phyloP scores from a whole-genome alignment of 148 eudicot genomes.

The Rhododendron ferrugineum region DNA sequence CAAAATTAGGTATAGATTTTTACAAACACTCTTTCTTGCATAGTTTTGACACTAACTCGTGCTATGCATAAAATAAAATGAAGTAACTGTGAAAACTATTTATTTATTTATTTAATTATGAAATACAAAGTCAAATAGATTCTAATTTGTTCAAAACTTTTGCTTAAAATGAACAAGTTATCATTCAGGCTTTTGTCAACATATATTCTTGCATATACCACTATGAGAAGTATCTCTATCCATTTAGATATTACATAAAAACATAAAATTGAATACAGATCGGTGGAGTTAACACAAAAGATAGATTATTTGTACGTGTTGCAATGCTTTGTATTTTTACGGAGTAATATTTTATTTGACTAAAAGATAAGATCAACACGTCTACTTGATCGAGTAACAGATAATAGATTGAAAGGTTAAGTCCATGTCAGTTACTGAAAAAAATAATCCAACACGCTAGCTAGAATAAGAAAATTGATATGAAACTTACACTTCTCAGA shows the following conservation, averaged over 20 bases:
- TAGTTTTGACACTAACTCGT: no score
- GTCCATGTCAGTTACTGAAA: background rate
- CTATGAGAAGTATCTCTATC: no score
- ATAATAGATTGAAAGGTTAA: background rate
- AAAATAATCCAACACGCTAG: background rate
- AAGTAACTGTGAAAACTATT: background rate
- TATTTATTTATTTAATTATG: background rate
- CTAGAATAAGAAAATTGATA: background rate
- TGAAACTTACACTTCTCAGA: background rate
- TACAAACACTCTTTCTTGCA: background rate
- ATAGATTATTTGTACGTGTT: background rate
- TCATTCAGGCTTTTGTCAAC: no score
- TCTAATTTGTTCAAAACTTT: background rate
- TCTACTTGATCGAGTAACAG: background rate
- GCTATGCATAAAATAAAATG: background rate
- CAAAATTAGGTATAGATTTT: no score
- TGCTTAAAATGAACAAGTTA: no score
- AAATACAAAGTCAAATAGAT: background rate
- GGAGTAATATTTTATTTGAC: background rate
- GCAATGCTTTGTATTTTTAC: background rate
- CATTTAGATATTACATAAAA: no score
- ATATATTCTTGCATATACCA: background rate
- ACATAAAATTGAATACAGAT: background rate
- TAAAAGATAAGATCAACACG: background rate
- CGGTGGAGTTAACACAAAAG: background rate